A percentile compares a stretch with the other conserved stretches of the same genome.
Conservation (phyloP, 306 rosid genomes). For the Cyclanthera cordifolia region DNA sequence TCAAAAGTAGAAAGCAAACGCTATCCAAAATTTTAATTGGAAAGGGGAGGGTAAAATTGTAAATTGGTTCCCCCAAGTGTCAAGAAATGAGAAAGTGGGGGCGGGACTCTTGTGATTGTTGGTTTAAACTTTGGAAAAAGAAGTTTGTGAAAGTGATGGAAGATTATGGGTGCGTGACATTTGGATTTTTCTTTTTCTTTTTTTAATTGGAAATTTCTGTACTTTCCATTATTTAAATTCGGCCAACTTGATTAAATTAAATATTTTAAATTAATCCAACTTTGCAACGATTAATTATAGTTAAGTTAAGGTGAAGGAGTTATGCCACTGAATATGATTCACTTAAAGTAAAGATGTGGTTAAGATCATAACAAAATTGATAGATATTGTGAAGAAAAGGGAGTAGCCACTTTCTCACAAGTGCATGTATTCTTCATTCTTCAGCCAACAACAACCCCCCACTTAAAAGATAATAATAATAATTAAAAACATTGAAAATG, state of each 20-base stretch:
- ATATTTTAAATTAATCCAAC: neutral
- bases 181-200: neutral
- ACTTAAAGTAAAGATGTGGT: constrained; percentile 4
- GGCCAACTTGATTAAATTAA: no score
- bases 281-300: neutral
- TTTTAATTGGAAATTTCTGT: neutral
- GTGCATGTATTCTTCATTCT: constrained; percentile 9
- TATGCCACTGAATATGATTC: neutral
- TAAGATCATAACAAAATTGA: constrained; percentile 5
- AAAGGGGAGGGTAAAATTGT: neutral
- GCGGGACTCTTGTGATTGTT: neutral
- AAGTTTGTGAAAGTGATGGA: neutral
- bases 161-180: neutral
- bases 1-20: no score
- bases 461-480: neutral
- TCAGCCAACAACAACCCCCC: neutral
- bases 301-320: neutral
- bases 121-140: neutral
- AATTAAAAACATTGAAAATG: neutral
- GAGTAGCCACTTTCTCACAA: neutral
- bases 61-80: neutral
- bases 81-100: neutral
- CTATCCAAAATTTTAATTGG: neutral
- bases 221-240: neutral
- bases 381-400: neutral